A percentile compares a stretch with the other conserved stretches of the same genome.
Evolutionary conservation across 148 eudicot genomes (phyloP).

Genomic region (Salicornia ramosissima): DNA sequence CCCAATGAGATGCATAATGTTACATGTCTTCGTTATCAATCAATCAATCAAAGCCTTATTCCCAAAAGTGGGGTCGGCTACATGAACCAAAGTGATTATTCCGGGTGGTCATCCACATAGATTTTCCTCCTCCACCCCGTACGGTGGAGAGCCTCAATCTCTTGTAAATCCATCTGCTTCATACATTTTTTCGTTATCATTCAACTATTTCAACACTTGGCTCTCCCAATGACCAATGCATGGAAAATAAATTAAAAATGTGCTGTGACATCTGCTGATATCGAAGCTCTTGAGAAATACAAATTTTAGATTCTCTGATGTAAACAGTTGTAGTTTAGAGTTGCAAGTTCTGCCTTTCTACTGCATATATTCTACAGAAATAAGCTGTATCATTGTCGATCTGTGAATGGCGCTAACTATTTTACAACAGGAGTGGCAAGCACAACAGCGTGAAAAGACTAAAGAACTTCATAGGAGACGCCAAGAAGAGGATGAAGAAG

Average conservation of each 20-base stretch:
- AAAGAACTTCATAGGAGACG: conserved; percentile 63
- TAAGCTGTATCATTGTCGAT: too few species aligned
- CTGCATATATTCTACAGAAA: background rate
- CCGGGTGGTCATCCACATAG: too few species aligned
- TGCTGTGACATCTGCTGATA: background rate
- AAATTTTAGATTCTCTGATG: background rate
- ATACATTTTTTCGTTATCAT: background rate
- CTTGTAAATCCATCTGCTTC: too few species aligned
- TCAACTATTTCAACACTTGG: background rate
- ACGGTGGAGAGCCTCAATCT: too few species aligned
- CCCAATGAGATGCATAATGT: background rate
- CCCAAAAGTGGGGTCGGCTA: too few species aligned
- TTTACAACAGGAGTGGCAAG: conserved; percentile 86
- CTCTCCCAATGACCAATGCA: background rate
- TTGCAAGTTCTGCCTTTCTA: background rate
- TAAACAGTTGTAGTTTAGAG: background rate
- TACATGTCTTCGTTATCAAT: background rate
- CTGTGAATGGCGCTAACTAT: background rate
- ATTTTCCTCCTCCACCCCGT: too few species aligned
- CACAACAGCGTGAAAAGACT: conserved; percentile 70
- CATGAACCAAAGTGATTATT: too few species aligned
- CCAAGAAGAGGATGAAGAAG: conserved; percentile 85
- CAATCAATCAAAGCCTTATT: too few species aligned
- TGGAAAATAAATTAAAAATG: background rate
- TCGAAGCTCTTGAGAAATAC: background rate